Base-by-base conservation (phyloP, 140 eudicot genomes). In the Ambrosia hybrid region DNA sequence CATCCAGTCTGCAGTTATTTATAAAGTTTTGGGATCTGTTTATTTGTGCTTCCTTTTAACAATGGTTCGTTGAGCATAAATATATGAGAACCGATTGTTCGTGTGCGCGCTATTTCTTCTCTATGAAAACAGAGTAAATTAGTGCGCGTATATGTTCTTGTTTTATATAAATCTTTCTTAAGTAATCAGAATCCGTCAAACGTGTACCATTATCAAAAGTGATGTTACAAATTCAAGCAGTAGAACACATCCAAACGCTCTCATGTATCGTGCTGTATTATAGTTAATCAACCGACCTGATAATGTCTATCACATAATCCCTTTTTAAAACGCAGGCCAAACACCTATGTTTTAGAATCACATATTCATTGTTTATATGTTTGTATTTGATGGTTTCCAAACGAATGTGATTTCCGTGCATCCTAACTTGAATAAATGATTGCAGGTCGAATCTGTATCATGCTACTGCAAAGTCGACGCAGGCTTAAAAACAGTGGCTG, bases 381-480 rank as follows among this genome's bases (percentile, higher is more conserved):
- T 72, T 51, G 8, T 33, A 6, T 63, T 5, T 34, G 67, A 33
- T 38, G 51, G 68, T 63, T 9, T 63, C 33, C 30, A 45, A 45
- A 65, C 1, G 16, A 65, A 4, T 43, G 15, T 65, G 45, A 63
- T 43, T 3, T 37, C 51, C 16, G 36, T 57, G 60, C 41, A 79
- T 76, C 65, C 71, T 73, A 72, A 71, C 65, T 6, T 4, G 21
- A 65, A 71, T 1, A 73, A 9, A 0, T 26, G 57, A 63, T 73
- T 60, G 51, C 95, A 92, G 98, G 98, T 92, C 51, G 96, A 92
- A 76, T 92, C 98, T 1, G 88, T 92, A 41, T 92, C 98, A 67
- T 92, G 98, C 73, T 89, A 89, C 71, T 92, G 98, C 90, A 92
- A 85, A 68, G 98, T 89, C 16, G 98, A 92, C 59, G 79, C 98